These are phyloP conservation scores for Pseudopithomyces maydicus DNA, from an alignment of 2,329 filamentous ascomycete species.

Conservation along the genomic window DNA sequence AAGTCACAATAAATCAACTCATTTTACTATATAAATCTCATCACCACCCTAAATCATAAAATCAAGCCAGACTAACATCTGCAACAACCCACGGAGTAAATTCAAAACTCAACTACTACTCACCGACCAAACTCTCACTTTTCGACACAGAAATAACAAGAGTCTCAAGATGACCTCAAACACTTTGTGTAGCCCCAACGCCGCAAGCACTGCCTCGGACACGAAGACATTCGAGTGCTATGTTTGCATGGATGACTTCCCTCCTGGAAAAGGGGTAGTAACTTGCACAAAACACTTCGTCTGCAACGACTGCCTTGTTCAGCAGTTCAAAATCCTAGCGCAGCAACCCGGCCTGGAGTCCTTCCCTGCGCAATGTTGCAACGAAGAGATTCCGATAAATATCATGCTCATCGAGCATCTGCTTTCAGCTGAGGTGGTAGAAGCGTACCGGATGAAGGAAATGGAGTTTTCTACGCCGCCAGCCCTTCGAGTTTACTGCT, in stretches of 20 bases:
- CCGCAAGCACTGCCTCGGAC: too few species aligned
- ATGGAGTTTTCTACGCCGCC: neutral
- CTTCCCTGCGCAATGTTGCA: neutral
- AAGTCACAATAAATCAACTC: too few species aligned
- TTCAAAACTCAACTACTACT: too few species aligned
- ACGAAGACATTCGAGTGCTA: too few species aligned
- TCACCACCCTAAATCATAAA: too few species aligned
- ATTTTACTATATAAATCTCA: too few species aligned
- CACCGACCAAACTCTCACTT: too few species aligned
- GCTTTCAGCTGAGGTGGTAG: neutral
- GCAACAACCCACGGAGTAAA: too few species aligned
- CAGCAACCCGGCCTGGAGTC: neutral
- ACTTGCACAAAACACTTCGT: neutral
- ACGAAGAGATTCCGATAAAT: neutral
- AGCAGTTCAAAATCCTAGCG: neutral
- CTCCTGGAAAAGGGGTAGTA: neutral
- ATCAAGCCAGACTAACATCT: too few species aligned
- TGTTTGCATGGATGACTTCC: neutral
- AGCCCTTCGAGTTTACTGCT: neutral
- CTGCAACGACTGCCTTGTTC: neutral
- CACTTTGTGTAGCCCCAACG: too few species aligned
- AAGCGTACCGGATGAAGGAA: neutral
- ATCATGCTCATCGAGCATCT: neutral
- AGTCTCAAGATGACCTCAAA: too few species aligned
- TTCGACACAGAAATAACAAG: too few species aligned